These are phyloP conservation scores for Toxoplasma gondii DNA, from an alignment of 169 alveolate genomes.

Conservation along the genomic window DNA sequence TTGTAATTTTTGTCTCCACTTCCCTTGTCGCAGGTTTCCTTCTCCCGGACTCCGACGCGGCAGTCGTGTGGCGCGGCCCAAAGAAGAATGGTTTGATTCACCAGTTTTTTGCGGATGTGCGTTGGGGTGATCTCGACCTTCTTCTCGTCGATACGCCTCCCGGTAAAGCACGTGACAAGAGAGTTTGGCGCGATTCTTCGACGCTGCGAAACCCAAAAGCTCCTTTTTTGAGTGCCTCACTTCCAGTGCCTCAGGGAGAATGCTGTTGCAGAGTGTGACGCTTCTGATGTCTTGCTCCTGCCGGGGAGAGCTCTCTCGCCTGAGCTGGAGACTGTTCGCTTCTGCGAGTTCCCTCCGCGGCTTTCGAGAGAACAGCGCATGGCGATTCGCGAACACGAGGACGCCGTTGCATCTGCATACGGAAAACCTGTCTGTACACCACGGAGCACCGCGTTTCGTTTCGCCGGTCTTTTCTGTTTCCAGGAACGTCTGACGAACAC, in stretches of 20 bases:
- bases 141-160: slow-evolving; percentile 99
- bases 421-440: too few relatives aligned
- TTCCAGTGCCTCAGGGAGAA: too few relatives aligned
- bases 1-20: too few relatives aligned
- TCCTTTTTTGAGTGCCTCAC: too few relatives aligned
- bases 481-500: slow-evolving; percentile 98
- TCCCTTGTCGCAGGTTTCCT: slow-evolving; percentile 89
- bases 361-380: too few relatives aligned
- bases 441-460: background rate
- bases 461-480: background rate
- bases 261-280: too few relatives aligned
- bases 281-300: too few relatives aligned
- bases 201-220: too few relatives aligned
- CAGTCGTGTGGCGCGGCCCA: slow-evolving; percentile 99
- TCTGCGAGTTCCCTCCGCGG: too few relatives aligned
- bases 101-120: slow-evolving; percentile 96
- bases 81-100: slow-evolving; percentile 95
- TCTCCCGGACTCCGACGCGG: slow-evolving; percentile 92
- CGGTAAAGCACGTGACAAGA: slow-evolving; percentile 74
- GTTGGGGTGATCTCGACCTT: slow-evolving; percentile 97
- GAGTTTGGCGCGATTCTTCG: too few relatives aligned
- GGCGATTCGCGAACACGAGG: too few relatives aligned
- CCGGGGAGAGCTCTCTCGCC: background rate
- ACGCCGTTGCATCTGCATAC: too few relatives aligned
- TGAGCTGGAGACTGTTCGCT: background rate